Conservation (phyloP, 2,329 filamentous ascomycete species). For the Tolypocladium amazonense region DNA sequence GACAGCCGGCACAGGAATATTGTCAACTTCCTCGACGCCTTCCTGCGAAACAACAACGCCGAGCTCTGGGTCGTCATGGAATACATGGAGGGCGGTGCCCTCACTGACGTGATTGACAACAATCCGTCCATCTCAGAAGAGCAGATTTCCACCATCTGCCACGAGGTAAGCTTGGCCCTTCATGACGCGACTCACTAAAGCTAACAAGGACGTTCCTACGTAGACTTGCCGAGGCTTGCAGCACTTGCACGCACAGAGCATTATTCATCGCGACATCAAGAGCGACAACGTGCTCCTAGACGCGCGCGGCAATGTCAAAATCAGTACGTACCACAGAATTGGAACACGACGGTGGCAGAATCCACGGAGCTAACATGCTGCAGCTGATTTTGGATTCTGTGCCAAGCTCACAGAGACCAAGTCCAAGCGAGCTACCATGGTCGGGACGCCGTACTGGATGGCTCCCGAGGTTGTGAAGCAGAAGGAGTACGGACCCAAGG, state of each 20-base stretch:
- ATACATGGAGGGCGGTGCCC: slow-evolving; percentile 95
- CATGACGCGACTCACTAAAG: not conserved
- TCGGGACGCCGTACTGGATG: slow-evolving; percentile 99
- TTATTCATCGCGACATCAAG: slow-evolving; percentile 99
- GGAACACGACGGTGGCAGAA: not conserved
- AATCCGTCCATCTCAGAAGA: slow-evolving; percentile 90
- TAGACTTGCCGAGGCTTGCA: slow-evolving; percentile 93
- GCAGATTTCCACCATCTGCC: slow-evolving; percentile 94
- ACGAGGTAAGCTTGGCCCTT: slow-evolving; percentile 56
- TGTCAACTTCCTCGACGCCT: slow-evolving; percentile 96
- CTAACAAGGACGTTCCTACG: slow-evolving; percentile 11
- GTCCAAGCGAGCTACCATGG: slow-evolving; percentile 97
- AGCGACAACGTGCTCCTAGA: slow-evolving; percentile 96
- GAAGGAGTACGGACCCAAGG: slow-evolving; percentile 96
- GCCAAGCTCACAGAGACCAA: slow-evolving; percentile 96
- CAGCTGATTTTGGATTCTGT: slow-evolving; percentile 97
- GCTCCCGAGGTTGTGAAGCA: slow-evolving; percentile 98
- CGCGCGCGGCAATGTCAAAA: slow-evolving; percentile 91
- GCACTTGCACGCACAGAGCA: slow-evolving; percentile 89
- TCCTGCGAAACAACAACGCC: slow-evolving; percentile 84
- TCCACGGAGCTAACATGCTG: slow-evolving; percentile 19
- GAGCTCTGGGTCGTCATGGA: slow-evolving; percentile 99
- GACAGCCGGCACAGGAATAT: slow-evolving; percentile 97
- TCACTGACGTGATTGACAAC: slow-evolving; percentile 98
- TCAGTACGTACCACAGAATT: slow-evolving; percentile 54